These are phyloP conservation scores for Yamadazyma scolyti DNA, from an alignment of 805 yeast species.

Conservation along the genomic window DNA sequence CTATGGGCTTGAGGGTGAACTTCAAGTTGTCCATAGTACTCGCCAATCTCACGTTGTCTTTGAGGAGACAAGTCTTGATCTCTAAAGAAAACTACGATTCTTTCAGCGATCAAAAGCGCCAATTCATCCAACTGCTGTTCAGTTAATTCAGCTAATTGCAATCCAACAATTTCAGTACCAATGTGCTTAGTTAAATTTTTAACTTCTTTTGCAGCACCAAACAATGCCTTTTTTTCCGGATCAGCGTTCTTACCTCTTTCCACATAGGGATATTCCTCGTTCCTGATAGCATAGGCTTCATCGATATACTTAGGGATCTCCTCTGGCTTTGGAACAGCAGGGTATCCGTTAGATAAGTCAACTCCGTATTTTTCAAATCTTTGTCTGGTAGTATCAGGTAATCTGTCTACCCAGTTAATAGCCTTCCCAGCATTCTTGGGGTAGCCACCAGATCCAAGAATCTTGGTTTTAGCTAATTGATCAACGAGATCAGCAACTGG, in stretches of 20 bases:
- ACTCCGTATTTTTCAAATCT: slow-evolving; percentile 20
- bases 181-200: slow-evolving; percentile 21
- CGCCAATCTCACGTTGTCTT: slow-evolving; percentile 24
- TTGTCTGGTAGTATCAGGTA: slow-evolving; percentile 18
- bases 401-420: slow-evolving; percentile 13
- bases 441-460: slow-evolving; percentile 6
- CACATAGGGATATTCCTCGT: slow-evolving; percentile 17
- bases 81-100: slow-evolving; percentile 27
- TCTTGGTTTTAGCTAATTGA: slow-evolving; percentile 9
- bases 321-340: slow-evolving; percentile 16
- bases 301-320: slow-evolving; percentile 23
- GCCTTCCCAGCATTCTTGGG: slow-evolving; percentile 2
- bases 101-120: slow-evolving; percentile 25
- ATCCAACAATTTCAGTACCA: slow-evolving; percentile 27
- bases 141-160: slow-evolving; percentile 21
- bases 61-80: slow-evolving; percentile 28
- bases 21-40: slow-evolving; percentile 25
- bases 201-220: slow-evolving; percentile 26
- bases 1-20: slow-evolving; percentile 22
- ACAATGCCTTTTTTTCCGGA: slow-evolving; percentile 27
- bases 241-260: slow-evolving; percentile 27
- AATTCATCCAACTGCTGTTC: slow-evolving; percentile 26
- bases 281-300: slow-evolving; percentile 20
- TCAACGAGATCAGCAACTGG: too few relatives aligned
- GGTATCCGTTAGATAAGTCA: slow-evolving; percentile 23